Base-by-base conservation (phyloP, 2,329 filamentous ascomycete species). In the Akanthomyces uredinophilus region DNA sequence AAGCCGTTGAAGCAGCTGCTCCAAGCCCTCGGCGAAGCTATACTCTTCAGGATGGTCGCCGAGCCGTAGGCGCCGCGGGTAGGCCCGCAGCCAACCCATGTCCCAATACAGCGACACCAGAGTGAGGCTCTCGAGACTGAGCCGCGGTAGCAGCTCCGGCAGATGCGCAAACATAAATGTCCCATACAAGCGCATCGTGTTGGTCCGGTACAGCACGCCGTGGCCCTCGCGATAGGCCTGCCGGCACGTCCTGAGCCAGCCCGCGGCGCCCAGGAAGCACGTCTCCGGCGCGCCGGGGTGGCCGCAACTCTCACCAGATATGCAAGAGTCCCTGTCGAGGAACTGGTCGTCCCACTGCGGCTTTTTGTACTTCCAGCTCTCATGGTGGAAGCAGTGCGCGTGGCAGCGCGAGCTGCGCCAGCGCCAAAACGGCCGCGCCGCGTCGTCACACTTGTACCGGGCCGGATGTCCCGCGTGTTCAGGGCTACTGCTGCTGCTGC, bases 371-470 rank as follows among this genome's bases (percentile, higher is more conserved):
- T 13, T 16, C 55, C 55, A 58, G 20, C 20, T 10, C 8, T n/a
- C 22, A 35, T 50, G 55, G 20, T 24, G 43, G 44, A 49, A 50
- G 55, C 55, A 50, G 11, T n/a, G 5, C 18, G 32, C 49, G 22
- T 58, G 55, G 46, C 55, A 58, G 16, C 13, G 14, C 13, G 55
- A 50, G 55, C 55, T 58, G 22, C 55, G 55, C 55, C 55, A 58
- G 55, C 46, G 29, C 55, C 55, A 58, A 35, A 35, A 37, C 41
- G 54, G 54, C 27, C 13, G 54, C 14, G 54, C 54, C n/a, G 29
- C 41, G 3, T 16, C 18, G 27, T 57, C 54, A 16, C 32, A 57
- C 29, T 24, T 13, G 53, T 35, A 13, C 8, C 20, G 43, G 2
- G 29, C 41, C 2, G 53, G 53, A 5, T 39, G 54, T 2, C 54